Base-by-base conservation (phyloP, 352 stramenopile genomes). In the Phytophthora cryptogea region DNA sequence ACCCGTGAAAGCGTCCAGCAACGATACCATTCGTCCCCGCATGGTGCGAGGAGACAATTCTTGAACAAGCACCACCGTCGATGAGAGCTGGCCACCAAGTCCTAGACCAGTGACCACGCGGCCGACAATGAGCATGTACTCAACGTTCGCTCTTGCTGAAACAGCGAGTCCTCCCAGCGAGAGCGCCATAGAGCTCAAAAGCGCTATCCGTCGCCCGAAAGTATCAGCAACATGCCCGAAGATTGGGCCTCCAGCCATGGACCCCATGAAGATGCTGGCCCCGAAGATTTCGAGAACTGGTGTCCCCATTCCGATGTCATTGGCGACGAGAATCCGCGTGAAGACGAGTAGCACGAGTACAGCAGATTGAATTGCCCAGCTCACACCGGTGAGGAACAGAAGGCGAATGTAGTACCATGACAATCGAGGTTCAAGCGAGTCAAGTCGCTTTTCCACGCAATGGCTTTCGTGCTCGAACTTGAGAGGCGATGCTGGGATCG, bases 341-440 rank as follows among this genome's bases (percentile, higher is more conserved):
- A 72, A 78, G 13, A 55, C 52, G 46, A 78, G 75, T 31, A 76
- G 53, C 13, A 70, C 65, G 20, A 67, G 55, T 32, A 71, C 66
- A 14, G 67, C 62, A 5, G 70, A 35, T 54, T 74, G 59, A 39
- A 76, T 53, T 39, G 66, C 57, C 66, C 70, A 78, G 11, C 56
- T 68, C 26, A 69, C 33, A 4, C 66, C 66, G 0, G 66, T 45
- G 26, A 56, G 27, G 7, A 62, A 33, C 20, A 78, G 48, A 47
- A 78, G 49, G 10, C 64, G 66, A 35, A 71, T 30, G 51, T 70
- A 71, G 32, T 59, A 61, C 26, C 46, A 51, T 9, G 54, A 72
- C 26, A 70, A 46, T 23, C n/a, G 32, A 33, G n/a, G 10, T 8
- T 53, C 46, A 2, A 64, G 30, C 16, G 61, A 51, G 43, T 65